Evolutionary conservation across 495 filamentous ascomycete species (phyloP), one percentile per base, ranked within the genome.

Genomic region (Collariella sp.): DNA sequence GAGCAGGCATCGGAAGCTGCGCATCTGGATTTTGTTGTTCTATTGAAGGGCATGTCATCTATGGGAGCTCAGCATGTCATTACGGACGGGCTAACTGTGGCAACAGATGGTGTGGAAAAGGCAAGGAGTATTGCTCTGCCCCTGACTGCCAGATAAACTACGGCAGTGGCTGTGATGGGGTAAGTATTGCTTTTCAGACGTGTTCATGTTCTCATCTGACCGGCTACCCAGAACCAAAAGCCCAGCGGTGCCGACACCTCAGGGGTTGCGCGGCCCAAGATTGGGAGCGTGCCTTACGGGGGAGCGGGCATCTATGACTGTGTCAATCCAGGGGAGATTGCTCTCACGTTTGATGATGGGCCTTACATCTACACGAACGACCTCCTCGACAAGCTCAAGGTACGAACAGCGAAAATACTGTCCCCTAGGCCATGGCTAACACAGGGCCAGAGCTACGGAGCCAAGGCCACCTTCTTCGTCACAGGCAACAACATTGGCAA

Each of bases 291-390:
- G 3, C 71, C 70, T 15, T 89, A 87, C 62, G 80, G 76, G 13
- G 82, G 81, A 15, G 66, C 67, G 3, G 79, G 79, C 5, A 83
- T 93, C 51, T 85, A 84, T 38, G 77, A 83, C 40, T 94, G 88
- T 60, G 71, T 69, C 5, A 72, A 73, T 13, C 67, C 76, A 1
- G 83, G 83, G 20, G 79, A 81, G 18, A 77, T 91, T 54, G 87
- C 87, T 42, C 60, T 91, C 45, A 90, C 87, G 1, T 91, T 80
- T 63, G 87, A 91, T 57, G 87, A 91, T 63, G 87, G 87, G 10
- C 87, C 87, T 1, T 82, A 78, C 20, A 67, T 79, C 10, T 89
- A 83, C 63, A 91, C 87, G 0, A 67, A 70, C 20, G 79, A 84
- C 50, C 73, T 91, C 13, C 73, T 91, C 7, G 79, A 89, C 63